Base-by-base conservation (phyloP, 2,329 filamentous ascomycete species). In the Geoglossum cookeanum region DNA sequence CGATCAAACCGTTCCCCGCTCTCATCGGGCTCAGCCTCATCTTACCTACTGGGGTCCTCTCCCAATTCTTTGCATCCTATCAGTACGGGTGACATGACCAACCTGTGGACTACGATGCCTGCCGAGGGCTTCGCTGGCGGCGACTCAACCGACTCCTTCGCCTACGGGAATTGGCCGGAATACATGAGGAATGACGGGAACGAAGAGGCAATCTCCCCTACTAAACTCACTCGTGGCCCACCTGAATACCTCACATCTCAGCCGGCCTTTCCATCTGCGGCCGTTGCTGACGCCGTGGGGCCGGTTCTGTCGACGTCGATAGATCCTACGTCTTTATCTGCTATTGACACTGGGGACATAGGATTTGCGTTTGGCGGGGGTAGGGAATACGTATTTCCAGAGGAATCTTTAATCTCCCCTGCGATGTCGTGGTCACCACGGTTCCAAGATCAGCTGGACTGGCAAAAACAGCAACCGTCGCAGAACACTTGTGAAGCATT, bases 161-260 rank as follows among this genome's bases (percentile, higher is more conserved):
- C 55, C 4, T 57, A 55, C 30, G 55, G 55, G 17, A 54, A 51
- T 45, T 57, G 55, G 55, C 44, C 52, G 53, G 55, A 48, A 29
- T 57, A 30, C 27, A 57, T 57, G 55, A 48, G 37, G 32, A 52
- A 45, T 44, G 55, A 57, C 17, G 55, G 47, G 17, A 53, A 17
- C 4, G 49, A 32, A 17, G 49, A 53, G 7, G 30, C 32, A 22
- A n/a, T 33, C 3, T 37, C 49, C 9, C 49, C 49, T 11, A 53
- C 11, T 4, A 53, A 33, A 22, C 5, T 37, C 30, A 53, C 22
- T 17, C 49, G 49, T 8, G 22, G 49, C 33, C 49, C 49, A 6
- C 32, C 49, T 4, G 49, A 53, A 6, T 30, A 37, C 33, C 49
- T 53, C 13, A 13, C 30, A 4, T 35, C 49, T 22, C 22, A 22